Evolutionary conservation across 1,284 basidiomycete species (phyloP).

Genomic region (Puccinia horiana): DNA sequence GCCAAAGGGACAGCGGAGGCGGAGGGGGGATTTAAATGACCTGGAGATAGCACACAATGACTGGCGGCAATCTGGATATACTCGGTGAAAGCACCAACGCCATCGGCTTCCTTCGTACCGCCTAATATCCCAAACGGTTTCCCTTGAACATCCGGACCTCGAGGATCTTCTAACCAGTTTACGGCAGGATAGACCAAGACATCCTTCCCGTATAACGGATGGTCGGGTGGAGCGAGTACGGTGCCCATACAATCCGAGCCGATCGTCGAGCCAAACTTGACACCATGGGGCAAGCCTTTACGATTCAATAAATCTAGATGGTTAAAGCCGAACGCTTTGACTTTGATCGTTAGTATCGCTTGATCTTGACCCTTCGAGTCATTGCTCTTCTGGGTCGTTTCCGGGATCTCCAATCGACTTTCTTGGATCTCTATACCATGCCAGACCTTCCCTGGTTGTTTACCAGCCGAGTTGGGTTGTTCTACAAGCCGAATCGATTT

Average conservation of each 20-base stretch:
- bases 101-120: constrained; percentile 13
- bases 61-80: constrained; percentile 14
- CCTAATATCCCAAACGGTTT: constrained; percentile 44
- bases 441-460: too few relatives aligned
- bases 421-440: neutral
- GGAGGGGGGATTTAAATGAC: neutral
- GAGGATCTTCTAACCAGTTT: constrained; percentile 33
- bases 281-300: constrained; percentile 7
- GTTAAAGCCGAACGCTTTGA: constrained; percentile 30
- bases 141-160: constrained; percentile 23
- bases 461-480: too few relatives aligned
- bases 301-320: constrained; percentile 44
- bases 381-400: neutral
- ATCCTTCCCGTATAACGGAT: neutral
- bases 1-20: constrained; percentile 29
- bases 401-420: neutral
- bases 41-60: constrained; percentile 10
- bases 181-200: constrained; percentile 41
- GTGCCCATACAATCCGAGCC: constrained; percentile 43
- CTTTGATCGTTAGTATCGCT: constrained; percentile 13
- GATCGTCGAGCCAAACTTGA: constrained; percentile 11
- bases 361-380: neutral
- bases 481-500: too few relatives aligned
- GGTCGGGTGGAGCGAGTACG: neutral
- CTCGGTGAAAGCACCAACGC: constrained; percentile 28